Conservation (phyloP, 305 asterid species). For the Plantago coronopus region DNA sequence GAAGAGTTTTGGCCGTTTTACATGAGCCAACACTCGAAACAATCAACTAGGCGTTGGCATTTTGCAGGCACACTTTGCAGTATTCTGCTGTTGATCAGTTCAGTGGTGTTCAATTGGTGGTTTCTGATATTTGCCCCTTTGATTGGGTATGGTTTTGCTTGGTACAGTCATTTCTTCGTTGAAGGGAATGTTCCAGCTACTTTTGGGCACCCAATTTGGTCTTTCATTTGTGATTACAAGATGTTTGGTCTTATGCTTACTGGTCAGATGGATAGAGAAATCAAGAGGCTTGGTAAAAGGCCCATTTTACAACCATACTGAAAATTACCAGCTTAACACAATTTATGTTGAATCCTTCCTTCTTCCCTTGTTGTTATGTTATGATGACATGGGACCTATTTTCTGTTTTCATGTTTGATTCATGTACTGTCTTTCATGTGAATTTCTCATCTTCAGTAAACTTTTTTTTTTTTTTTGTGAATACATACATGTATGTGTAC, state of each 20-base stretch:
- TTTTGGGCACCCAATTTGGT: constrained; percentile 94
- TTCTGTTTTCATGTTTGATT: too few relatives aligned
- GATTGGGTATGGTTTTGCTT: constrained; percentile 77
- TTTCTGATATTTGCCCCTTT: constrained; percentile 58
- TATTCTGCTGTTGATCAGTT: constrained; percentile 55
- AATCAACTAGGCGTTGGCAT: constrained; percentile 91
- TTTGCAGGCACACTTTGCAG: constrained; percentile 80
- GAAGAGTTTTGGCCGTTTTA: constrained; percentile 92
- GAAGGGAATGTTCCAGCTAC: constrained; percentile 88
- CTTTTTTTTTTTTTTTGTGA: too few relatives aligned
- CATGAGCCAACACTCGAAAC: constrained; percentile 79
- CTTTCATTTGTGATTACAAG: constrained; percentile 79
- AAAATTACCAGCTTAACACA: neutral
- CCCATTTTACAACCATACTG: constrained; percentile 70
- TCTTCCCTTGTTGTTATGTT: neutral
- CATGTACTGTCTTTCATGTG: too few relatives aligned
- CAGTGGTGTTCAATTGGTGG: constrained; percentile 73
- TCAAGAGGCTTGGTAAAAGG: constrained; percentile 98
- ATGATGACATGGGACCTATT: neutral
- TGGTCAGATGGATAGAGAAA: constrained; percentile 89
- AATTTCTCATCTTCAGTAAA: too few relatives aligned
- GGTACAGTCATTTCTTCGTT: constrained; percentile 95
- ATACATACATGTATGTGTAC: too few relatives aligned
- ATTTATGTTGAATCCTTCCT: neutral
- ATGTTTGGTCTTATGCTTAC: constrained; percentile 96